Conservation (phyloP, 75 land plant species). For the Adiantum capillusveneris region DNA sequence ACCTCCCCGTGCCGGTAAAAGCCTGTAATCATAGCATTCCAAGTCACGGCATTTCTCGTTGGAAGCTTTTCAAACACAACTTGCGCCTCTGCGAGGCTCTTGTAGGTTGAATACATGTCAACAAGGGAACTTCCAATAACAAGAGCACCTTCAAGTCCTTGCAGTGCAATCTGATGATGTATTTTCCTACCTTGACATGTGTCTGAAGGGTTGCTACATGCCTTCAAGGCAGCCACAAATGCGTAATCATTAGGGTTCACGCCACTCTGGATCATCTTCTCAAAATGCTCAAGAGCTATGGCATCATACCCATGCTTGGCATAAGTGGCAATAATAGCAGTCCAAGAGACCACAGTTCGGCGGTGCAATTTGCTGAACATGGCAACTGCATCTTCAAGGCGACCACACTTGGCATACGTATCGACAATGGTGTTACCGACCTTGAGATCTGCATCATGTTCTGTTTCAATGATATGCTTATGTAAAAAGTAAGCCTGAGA, state of each 20-base stretch:
- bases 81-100: constrained; percentile 28
- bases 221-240: constrained; percentile 29
- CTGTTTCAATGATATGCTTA: too few relatives aligned
- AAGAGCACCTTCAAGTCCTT: constrained; percentile 25
- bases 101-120: constrained; percentile 53
- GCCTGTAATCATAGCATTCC: constrained; percentile 12
- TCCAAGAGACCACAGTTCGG: constrained; percentile 41
- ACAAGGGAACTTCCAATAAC: constrained; percentile 39
- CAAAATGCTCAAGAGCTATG: constrained; percentile 25
- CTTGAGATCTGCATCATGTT: neutral
- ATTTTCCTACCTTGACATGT: constrained; percentile 28
- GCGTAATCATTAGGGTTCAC: constrained; percentile 33
- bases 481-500: too few relatives aligned
- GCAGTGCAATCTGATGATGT: constrained; percentile 26
- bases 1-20: too few relatives aligned
- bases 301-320: constrained; percentile 29
- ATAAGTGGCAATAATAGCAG: constrained; percentile 39
- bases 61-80: constrained; percentile 20
- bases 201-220: constrained; percentile 23
- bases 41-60: constrained; percentile 21
- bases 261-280: constrained; percentile 17
- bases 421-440: constrained; percentile 28
- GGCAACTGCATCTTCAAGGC: constrained; percentile 20
- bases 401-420: constrained; percentile 51
- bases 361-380: constrained; percentile 29